These are phyloP conservation scores for Suhomyces anneliseae DNA, from an alignment of 1,139 yeast genomes.

Conservation along the genomic window DNA sequence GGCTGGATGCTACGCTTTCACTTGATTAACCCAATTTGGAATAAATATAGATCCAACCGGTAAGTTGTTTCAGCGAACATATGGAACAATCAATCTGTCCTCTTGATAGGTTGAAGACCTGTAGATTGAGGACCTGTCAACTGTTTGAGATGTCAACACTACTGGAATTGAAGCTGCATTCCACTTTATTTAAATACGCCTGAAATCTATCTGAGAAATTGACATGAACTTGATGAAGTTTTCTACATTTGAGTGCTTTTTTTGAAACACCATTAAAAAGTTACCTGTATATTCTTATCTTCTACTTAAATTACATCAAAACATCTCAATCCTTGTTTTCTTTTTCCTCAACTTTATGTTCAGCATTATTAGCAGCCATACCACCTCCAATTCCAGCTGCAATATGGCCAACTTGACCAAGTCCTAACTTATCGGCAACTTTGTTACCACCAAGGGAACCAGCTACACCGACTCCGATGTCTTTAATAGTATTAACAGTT, in stretches of 20 bases:
- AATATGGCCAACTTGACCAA: slow-evolving; percentile 38
- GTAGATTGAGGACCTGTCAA: too few species aligned
- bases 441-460: slow-evolving; percentile 36
- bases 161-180: too few species aligned
- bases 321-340: slow-evolving; percentile 5
- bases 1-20: not conserved
- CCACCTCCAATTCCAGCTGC: slow-evolving; percentile 38
- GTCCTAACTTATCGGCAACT: slow-evolving; percentile 35
- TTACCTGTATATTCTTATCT: not conserved
- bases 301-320: too few species aligned
- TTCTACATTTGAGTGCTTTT: too few species aligned
- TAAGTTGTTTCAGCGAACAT: too few species aligned
- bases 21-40: not conserved
- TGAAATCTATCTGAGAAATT: too few species aligned
- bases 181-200: too few species aligned
- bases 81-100: too few species aligned
- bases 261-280: not conserved
- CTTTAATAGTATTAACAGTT: slow-evolving; percentile 25
- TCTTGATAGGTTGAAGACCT: too few species aligned
- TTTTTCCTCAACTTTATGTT: slow-evolving; percentile 29
- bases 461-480: slow-evolving; percentile 31
- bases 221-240: too few species aligned
- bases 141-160: too few species aligned
- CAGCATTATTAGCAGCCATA: slow-evolving; percentile 32
- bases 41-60: too few species aligned